Percentiles rank a stretch among this genome's conserved stretches.
Evolutionary conservation across 148 eudicot species (phyloP).

Genomic region (Spergularia marina): DNA sequence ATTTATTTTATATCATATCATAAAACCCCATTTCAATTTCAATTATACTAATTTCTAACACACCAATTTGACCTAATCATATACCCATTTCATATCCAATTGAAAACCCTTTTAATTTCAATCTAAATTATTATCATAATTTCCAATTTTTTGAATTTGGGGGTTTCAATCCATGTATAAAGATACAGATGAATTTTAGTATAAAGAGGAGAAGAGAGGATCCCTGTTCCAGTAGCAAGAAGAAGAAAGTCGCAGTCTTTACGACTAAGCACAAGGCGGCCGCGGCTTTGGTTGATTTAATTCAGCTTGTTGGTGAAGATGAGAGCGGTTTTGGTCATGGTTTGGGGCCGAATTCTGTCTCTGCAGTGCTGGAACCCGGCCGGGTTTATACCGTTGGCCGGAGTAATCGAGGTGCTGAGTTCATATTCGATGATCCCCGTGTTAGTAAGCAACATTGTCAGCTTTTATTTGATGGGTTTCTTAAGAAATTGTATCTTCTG

Average conservation of each 20-base stretch:
- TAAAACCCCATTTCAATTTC: slow-evolving; percentile 5
- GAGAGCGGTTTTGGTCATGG: neutral
- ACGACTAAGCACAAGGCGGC: slow-evolving; percentile 12
- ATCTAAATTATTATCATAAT: neutral
- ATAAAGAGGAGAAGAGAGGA: slow-evolving; percentile 16
- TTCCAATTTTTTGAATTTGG: neutral
- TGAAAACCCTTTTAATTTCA: neutral
- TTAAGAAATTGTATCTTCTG: slow-evolving; percentile 47
- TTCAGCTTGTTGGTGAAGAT: slow-evolving; percentile 19
- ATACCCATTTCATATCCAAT: neutral
- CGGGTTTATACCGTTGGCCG: slow-evolving; percentile 64
- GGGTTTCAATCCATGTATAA: neutral
- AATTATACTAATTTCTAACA: neutral
- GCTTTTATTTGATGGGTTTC: slow-evolving; percentile 46
- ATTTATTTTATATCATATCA: neutral
- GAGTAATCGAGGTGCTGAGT: slow-evolving; percentile 36
- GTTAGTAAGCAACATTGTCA: slow-evolving; percentile 80
- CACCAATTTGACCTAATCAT: neutral
- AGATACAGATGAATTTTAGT: neutral
- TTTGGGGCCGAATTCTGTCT: slow-evolving; percentile 23
- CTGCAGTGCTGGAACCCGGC: slow-evolving; percentile 35
- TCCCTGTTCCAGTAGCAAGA: slow-evolving; percentile 2
- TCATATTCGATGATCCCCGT: slow-evolving; percentile 44
- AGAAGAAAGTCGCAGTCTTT: slow-evolving; percentile 1
- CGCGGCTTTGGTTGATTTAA: slow-evolving; percentile 30